phyloP scores from a whole-genome alignment of 2,329 filamentous ascomycete species.

The Rutstroemia sp. region DNA sequence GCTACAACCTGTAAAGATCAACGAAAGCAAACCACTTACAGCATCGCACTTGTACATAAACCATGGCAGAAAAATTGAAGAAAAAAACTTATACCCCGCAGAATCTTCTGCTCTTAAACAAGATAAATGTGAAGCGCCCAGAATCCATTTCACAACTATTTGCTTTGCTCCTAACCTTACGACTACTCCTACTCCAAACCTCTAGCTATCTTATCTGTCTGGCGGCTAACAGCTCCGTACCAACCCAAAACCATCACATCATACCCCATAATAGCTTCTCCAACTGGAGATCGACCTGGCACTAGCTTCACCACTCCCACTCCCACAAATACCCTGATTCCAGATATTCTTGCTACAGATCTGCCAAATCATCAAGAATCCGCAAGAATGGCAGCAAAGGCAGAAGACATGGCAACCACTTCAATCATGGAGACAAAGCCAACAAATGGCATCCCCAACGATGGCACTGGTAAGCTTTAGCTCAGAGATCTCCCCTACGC shows the following conservation, averaged over 20 bases:
- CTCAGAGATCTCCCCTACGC: background rate
- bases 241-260: background rate
- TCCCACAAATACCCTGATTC: background rate
- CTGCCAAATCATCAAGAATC: background rate
- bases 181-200: background rate
- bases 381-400: constrained; percentile 22
- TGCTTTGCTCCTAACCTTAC: background rate
- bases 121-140: background rate
- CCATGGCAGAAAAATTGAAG: background rate
- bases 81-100: constrained; percentile 1
- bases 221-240: constrained; percentile 3
- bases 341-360: background rate
- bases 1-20: background rate
- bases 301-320: background rate
- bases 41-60: background rate
- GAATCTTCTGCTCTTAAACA: background rate
- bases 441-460: constrained; percentile 49
- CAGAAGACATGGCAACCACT: constrained; percentile 24
- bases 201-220: background rate
- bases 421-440: constrained; percentile 31
- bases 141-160: background rate
- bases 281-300: background rate
- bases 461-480: constrained; percentile 58
- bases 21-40: background rate
- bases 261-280: constrained; percentile 5